Evolutionary conservation across 176 grass and related monocot species (phyloP).

Genomic region (Musa beccarii): DNA sequence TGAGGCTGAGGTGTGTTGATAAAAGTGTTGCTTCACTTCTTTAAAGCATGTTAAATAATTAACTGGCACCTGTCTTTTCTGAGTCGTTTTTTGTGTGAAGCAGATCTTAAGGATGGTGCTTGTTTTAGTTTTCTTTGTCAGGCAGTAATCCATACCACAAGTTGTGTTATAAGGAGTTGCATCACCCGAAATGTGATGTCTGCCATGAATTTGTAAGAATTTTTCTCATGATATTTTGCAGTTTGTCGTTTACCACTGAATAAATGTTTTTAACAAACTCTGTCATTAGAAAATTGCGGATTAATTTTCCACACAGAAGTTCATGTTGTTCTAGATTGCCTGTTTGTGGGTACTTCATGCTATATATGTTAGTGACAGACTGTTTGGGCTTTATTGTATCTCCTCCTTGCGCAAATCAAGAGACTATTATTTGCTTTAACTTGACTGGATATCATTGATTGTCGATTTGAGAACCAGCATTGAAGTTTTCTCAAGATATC

Average conservation of each 20-base stretch:
- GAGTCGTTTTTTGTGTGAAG: not conserved
- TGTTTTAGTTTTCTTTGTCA: constrained; percentile 82
- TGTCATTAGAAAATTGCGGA: not conserved
- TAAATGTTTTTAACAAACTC: not conserved
- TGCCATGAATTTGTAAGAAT: constrained; percentile 96
- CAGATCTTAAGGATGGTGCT: constrained; percentile 3
- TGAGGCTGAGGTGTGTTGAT: constrained; percentile 52
- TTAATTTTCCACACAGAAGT: not conserved
- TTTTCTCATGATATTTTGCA: not conserved
- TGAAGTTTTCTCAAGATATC: not conserved
- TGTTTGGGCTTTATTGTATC: no score
- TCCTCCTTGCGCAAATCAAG: not conserved
- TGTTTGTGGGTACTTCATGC: not conserved
- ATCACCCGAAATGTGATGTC: constrained; percentile 95
- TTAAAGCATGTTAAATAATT: not conserved
- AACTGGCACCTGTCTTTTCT: not conserved
- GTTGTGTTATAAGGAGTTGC: constrained; percentile 86
- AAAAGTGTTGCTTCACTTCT: constrained; percentile 1
- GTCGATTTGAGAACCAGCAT: not conserved
- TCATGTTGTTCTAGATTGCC: not conserved
- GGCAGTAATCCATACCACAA: constrained; percentile 79
- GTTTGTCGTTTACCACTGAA: not conserved
- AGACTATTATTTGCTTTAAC: not conserved
- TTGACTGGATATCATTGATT: not conserved
- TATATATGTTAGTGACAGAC: not conserved